Percentiles rank a stretch among this genome's conserved stretches.
phyloP scores from a whole-genome alignment of 1,139 yeast species.

The Entelexis sorbosivorans region DNA sequence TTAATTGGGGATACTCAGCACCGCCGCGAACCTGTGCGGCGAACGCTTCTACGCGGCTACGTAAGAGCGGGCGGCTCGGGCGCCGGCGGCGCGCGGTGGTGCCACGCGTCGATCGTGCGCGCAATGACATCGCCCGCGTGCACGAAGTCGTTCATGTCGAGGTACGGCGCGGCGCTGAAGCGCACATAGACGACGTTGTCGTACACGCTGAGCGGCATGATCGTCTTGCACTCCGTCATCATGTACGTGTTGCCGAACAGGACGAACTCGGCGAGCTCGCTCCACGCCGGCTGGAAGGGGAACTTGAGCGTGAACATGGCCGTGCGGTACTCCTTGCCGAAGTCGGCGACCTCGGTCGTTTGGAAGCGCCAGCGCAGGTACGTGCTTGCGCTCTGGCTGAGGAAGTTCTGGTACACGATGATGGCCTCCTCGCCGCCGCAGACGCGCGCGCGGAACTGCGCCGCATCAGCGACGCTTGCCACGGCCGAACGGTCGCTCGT shows the following conservation, averaged over 20 bases:
- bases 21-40: no score
- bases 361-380: constrained; percentile 31
- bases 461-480: constrained; percentile 35
- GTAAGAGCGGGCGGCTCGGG: neutral
- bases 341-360: constrained; percentile 33
- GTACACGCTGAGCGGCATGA: constrained; percentile 39
- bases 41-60: no score
- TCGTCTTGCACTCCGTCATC: constrained; percentile 34
- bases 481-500: constrained; percentile 33
- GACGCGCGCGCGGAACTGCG: constrained; percentile 40
- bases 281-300: constrained; percentile 28
- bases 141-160: constrained; percentile 45
- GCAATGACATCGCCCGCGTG: constrained; percentile 34
- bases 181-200: constrained; percentile 40
- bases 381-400: constrained; percentile 39
- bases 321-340: constrained; percentile 30
- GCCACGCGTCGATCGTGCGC: constrained; percentile 22
- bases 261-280: constrained; percentile 5
- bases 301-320: constrained; percentile 42
- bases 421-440: constrained; percentile 58
- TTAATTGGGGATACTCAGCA: no score
- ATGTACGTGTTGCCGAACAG: constrained; percentile 23
- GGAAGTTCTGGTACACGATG: constrained; percentile 37
- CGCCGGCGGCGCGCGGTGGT: neutral
- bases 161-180: constrained; percentile 51